Percentiles rank a stretch among this genome's conserved stretches.
Evolutionary conservation across 164 flowering plant genomes (phyloP).

Genomic region (Macadamia integrifolia): DNA sequence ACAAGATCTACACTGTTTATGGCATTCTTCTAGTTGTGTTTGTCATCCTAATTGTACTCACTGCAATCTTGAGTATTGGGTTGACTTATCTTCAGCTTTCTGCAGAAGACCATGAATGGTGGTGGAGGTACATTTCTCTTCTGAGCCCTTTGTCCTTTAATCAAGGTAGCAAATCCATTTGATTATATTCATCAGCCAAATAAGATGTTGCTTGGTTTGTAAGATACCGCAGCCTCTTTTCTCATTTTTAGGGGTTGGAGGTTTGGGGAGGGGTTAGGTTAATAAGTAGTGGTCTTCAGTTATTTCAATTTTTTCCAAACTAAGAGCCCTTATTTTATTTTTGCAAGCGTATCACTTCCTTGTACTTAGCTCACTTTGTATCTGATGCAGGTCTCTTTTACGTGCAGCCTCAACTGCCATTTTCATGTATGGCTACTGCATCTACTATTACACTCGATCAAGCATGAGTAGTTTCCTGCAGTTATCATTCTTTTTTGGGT

Average conservation of each 20-base stretch:
- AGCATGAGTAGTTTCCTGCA: constrained; percentile 71
- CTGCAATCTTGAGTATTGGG: constrained; percentile 48
- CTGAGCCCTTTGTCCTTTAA: neutral
- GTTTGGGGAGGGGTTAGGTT: too few relatives aligned
- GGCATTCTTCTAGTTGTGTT: constrained; percentile 50
- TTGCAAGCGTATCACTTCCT: neutral
- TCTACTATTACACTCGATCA: constrained; percentile 57
- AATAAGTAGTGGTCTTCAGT: too few relatives aligned
- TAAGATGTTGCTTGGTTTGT: neutral
- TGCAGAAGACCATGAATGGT: constrained; percentile 74
- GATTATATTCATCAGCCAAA: neutral
- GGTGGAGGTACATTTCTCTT: constrained; percentile 75
- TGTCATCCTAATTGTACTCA: constrained; percentile 46
- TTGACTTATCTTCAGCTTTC: constrained; percentile 78
- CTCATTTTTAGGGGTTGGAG: too few relatives aligned
- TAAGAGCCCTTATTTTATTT: too few relatives aligned
- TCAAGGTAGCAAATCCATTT: neutral
- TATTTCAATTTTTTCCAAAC: too few relatives aligned
- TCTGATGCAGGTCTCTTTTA: constrained; percentile 57
- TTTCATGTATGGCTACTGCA: constrained; percentile 61
- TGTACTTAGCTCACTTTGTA: constrained; percentile 2
- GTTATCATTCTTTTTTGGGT: constrained; percentile 57
- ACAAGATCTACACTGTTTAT: constrained; percentile 45
- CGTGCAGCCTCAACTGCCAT: constrained; percentile 71
- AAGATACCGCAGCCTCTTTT: too few relatives aligned